These are phyloP conservation scores for Eutreptiella sp. DNA, from an alignment of 208 protist species.

Conservation along the genomic window DNA sequence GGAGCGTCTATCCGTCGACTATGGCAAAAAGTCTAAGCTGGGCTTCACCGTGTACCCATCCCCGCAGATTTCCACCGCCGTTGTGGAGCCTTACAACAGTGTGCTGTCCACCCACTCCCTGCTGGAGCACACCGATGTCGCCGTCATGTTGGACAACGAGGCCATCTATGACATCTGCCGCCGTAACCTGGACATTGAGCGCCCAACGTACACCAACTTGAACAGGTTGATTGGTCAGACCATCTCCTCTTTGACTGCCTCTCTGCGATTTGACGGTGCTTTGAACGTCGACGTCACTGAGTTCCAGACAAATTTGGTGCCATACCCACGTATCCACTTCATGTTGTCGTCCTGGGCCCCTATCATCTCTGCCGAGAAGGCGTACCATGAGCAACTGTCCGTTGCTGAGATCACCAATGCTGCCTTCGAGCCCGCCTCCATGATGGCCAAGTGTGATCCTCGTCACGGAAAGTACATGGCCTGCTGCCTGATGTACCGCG, in stretches of 20 bases:
- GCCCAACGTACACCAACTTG: constrained; percentile 90
- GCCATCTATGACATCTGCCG: constrained; percentile 91
- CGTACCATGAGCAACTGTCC: constrained; percentile 85
- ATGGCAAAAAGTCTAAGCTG: constrained; percentile 96
- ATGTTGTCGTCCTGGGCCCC: constrained; percentile 85
- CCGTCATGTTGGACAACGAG: constrained; percentile 93
- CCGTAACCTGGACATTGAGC: constrained; percentile 81
- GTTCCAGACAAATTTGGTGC: constrained; percentile 95
- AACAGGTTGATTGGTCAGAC: constrained; percentile 91
- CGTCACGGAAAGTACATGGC: constrained; percentile 94
- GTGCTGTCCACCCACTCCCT: constrained; percentile 88
- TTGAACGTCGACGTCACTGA: constrained; percentile 94
- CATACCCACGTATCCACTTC: constrained; percentile 96
- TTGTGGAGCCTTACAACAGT: constrained; percentile 96
- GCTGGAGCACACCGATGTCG: constrained; percentile 85
- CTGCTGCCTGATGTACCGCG: constrained; percentile 93
- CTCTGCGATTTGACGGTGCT: constrained; percentile 87
- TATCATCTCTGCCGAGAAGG: constrained; percentile 85
- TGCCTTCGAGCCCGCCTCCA: constrained; percentile 83
- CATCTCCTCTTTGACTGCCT: constrained; percentile 88
- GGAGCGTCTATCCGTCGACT: constrained; percentile 93
- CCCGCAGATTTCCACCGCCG: constrained; percentile 86
- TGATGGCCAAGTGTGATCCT: constrained; percentile 93
- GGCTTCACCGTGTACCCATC: constrained; percentile 89
- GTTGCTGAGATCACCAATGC: constrained; percentile 86